Evolutionary conservation across 2,329 filamentous ascomycete species (phyloP).

Genomic region (Neofusicoccum sp.): DNA sequence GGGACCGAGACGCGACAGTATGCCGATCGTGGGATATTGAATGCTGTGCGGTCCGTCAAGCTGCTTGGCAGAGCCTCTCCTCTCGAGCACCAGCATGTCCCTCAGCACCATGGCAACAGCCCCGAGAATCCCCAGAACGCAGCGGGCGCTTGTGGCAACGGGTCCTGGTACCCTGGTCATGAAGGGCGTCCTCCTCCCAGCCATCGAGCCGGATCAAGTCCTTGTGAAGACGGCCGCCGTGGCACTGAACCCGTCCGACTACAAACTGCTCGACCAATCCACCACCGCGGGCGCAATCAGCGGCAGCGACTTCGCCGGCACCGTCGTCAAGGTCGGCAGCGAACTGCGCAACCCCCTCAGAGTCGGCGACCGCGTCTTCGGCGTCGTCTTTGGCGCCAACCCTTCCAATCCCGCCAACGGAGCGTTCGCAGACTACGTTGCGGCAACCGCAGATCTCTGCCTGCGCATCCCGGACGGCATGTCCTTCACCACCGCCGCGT

Average conservation of each 20-base stretch:
- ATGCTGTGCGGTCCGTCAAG: too few species aligned
- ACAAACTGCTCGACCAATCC: background rate
- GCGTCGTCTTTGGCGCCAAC: background rate
- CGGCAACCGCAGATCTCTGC: background rate
- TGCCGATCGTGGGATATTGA: too few species aligned
- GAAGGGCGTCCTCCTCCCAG: background rate
- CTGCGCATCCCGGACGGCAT: background rate
- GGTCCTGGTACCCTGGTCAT: background rate
- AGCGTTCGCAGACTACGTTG: background rate
- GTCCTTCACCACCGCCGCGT: background rate
- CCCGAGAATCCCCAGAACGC: background rate
- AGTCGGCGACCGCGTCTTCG: background rate
- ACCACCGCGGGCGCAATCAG: background rate
- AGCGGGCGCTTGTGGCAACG: background rate
- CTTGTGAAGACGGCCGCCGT: background rate
- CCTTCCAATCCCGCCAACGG: background rate
- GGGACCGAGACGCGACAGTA: too few species aligned
- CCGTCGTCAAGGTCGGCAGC: background rate
- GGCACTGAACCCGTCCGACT: background rate
- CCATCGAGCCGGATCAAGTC: background rate
- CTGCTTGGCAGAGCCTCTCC: too few species aligned
- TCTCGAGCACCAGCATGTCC: too few species aligned
- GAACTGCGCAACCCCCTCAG: background rate
- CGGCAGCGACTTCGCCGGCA: constrained; percentile 1
- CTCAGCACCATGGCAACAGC: too few species aligned